Percentiles rank a stretch among this genome's conserved stretches.
Conservation (phyloP, 441 rosid species). For the Croton laevigatus region DNA sequence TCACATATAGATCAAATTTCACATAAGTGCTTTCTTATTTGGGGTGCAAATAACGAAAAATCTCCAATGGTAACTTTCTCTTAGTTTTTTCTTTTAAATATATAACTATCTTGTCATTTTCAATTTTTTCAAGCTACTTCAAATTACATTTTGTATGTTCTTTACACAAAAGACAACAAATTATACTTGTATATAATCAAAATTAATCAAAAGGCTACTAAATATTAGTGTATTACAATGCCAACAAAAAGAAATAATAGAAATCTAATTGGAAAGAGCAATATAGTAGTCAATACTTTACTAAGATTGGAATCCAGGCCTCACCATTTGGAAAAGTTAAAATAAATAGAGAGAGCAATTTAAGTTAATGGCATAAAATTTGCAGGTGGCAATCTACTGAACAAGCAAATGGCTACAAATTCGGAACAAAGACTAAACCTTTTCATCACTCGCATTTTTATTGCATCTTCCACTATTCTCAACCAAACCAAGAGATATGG, state of each 20-base stretch:
- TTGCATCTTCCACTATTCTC: slow-evolving; percentile 98
- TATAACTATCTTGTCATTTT: not conserved
- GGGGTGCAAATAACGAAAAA: not conserved
- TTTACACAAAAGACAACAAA: not conserved
- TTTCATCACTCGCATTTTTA: slow-evolving; percentile 78
- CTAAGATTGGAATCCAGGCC: slow-evolving; percentile 92
- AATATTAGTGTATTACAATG: too few species aligned
- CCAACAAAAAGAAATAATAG: too few species aligned
- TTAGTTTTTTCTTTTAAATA: not conserved
- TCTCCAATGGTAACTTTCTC: not conserved
- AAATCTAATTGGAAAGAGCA: too few species aligned
- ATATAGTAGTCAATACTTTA: too few species aligned
- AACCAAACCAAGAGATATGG: slow-evolving; percentile 66
- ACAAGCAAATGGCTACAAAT: slow-evolving; percentile 9
- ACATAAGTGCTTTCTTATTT: not conserved
- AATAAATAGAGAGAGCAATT: slow-evolving; percentile 6
- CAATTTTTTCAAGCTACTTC: not conserved
- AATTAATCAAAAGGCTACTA: not conserved
- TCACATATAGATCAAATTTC: too few species aligned
- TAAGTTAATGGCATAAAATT: not conserved
- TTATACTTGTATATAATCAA: not conserved
- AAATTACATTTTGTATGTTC: not conserved
- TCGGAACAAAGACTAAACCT: slow-evolving; percentile 42
- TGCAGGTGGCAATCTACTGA: not conserved
- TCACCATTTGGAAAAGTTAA: slow-evolving; percentile 59